Evolutionary conservation across 208 protist genomes (phyloP).

Genomic region (Trypanosoma cruzi): DNA sequence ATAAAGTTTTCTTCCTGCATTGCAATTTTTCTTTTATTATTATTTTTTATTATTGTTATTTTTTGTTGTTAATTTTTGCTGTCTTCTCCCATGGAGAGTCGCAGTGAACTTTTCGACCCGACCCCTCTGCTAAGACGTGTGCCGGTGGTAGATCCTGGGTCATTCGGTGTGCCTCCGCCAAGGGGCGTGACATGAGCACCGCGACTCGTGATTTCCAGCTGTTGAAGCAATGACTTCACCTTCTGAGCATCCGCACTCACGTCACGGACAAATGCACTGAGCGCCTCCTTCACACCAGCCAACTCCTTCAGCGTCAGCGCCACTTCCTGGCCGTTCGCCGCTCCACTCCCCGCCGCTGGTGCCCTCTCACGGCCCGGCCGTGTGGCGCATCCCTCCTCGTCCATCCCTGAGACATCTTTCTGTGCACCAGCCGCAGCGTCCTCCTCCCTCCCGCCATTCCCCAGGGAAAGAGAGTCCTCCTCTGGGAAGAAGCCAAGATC

Average conservation of each 20-base stretch:
- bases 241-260: constrained; percentile 33
- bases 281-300: constrained; percentile 31
- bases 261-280: constrained; percentile 39
- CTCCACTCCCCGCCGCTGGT: background rate
- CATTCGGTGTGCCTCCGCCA: background rate
- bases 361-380: background rate
- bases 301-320: constrained; percentile 41
- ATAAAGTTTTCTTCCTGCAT: too few species aligned
- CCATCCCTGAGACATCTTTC: background rate
- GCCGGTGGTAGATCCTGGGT: background rate
- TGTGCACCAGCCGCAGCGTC: background rate
- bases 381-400: background rate
- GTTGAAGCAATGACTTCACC: constrained; percentile 50
- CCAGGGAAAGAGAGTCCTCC: constrained; percentile 54
- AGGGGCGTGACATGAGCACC: constrained; percentile 2
- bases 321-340: background rate
- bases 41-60: background rate
- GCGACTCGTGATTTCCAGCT: constrained; percentile 42
- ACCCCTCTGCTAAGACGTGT: constrained; percentile 5
- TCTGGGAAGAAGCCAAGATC: constrained; percentile 85
- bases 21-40: too few species aligned
- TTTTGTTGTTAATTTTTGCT: constrained; percentile 10
- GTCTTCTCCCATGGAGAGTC: background rate
- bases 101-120: background rate
- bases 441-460: background rate